Conservation (phyloP, 805 yeast species). For the Suhomyces xylopsoci region DNA sequence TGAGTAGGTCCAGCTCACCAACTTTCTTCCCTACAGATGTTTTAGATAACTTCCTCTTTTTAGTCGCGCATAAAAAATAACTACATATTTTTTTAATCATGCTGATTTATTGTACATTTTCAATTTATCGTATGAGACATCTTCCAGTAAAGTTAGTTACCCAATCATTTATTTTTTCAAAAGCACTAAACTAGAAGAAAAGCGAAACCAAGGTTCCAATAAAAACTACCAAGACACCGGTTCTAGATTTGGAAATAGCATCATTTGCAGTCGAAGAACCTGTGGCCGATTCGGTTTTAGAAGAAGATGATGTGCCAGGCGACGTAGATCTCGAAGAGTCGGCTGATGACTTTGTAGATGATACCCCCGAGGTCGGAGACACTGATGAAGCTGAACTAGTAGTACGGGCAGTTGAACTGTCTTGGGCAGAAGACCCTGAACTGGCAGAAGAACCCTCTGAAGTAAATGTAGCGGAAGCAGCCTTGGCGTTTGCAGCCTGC, state of each 20-base stretch:
- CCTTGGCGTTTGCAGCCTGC: slow-evolving; percentile 19
- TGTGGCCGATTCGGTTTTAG: neutral
- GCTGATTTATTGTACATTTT: neutral
- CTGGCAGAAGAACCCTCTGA: neutral
- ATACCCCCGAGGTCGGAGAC: neutral
- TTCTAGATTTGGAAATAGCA: neutral
- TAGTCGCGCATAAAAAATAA: neutral
- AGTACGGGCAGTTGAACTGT: neutral
- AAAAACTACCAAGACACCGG: neutral
- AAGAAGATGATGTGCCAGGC: neutral
- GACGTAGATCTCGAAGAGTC: neutral
- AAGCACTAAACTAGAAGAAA: neutral
- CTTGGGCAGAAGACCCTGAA: neutral
- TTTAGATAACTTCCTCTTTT: neutral
- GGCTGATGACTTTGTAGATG: neutral
- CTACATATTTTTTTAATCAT: neutral
- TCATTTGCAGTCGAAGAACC: neutral
- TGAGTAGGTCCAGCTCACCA: neutral
- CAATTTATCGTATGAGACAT: neutral
- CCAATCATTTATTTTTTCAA: neutral
- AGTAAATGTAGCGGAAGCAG: slow-evolving; percentile 6
- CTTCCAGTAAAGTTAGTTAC: neutral
- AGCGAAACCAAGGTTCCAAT: neutral
- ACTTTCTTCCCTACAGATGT: neutral
- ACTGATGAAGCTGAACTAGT: neutral